A percentile compares a stretch with the other conserved stretches of the same genome.
Conservation (phyloP, 2,329 filamentous ascomycete genomes). For the Aspergillus pseudonomiae region DNA sequence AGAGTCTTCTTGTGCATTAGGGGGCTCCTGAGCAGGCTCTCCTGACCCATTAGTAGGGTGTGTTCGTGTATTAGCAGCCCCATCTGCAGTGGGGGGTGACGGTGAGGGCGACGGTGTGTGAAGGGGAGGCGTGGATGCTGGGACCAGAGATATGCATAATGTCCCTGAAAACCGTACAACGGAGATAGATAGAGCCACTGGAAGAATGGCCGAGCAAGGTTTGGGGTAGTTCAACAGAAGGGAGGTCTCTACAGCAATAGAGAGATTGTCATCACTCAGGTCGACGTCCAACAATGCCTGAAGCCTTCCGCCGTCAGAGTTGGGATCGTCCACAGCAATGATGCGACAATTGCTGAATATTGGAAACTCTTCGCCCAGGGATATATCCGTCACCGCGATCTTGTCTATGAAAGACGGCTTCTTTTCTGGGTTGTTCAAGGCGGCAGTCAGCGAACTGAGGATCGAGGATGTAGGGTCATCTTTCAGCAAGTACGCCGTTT, state of each 20-base stretch:
- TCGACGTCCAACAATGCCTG: slow-evolving; percentile 98
- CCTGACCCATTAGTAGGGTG: slow-evolving; percentile 17
- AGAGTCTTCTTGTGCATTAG: slow-evolving; percentile 6
- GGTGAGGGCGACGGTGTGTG: slow-evolving; percentile 39
- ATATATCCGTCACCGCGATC: slow-evolving; percentile 91
- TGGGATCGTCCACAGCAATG: slow-evolving; percentile 71
- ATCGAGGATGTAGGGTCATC: slow-evolving; percentile 60
- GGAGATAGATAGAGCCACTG: slow-evolving; percentile 87
- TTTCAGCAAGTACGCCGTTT: slow-evolving; percentile 88
- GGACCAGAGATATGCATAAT: slow-evolving; percentile 88
- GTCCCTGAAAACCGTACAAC: slow-evolving; percentile 95
- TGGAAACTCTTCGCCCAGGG: slow-evolving; percentile 92
- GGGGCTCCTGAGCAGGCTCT: slow-evolving; percentile 6
- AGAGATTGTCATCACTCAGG: slow-evolving; percentile 87
- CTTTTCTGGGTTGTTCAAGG: slow-evolving; percentile 82
- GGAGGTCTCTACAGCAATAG: slow-evolving; percentile 90
- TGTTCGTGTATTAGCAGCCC: slow-evolving; percentile 5
- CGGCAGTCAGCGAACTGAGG: slow-evolving; percentile 77
- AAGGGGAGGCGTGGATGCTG: slow-evolving; percentile 53
- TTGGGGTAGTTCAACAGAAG: slow-evolving; percentile 93
- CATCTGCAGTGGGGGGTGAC: slow-evolving; percentile 28
- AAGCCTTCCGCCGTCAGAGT: slow-evolving; percentile 70
- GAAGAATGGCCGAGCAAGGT: slow-evolving; percentile 82
- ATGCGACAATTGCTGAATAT: slow-evolving; percentile 98
- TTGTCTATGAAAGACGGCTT: slow-evolving; percentile 92